These are phyloP conservation scores for Wickerhamomyces strasburgensis DNA, from an alignment of 805 yeast species.

Conservation along the genomic window DNA sequence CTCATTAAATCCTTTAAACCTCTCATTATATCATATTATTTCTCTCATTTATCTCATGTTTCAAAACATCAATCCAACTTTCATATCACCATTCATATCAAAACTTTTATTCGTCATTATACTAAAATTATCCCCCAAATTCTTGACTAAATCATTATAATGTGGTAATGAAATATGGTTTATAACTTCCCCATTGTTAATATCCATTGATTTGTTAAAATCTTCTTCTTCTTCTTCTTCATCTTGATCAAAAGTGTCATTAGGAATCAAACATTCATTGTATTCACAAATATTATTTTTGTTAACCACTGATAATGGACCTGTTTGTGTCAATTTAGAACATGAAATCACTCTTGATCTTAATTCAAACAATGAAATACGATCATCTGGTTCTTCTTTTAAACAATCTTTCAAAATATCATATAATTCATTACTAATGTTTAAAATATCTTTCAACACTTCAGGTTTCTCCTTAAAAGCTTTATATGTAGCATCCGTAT, in stretches of 20 bases:
- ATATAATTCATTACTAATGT: slow-evolving; percentile 63
- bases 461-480: slow-evolving; percentile 53
- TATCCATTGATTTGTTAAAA: too few relatives aligned
- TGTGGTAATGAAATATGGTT: not conserved
- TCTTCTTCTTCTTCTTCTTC: too few relatives aligned
- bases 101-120: slow-evolving; percentile 9
- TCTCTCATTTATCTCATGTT: not conserved
- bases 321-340: slow-evolving; percentile 17
- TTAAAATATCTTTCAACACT: slow-evolving; percentile 62
- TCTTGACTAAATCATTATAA: not conserved
- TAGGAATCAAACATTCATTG: not conserved
- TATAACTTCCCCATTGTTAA: too few relatives aligned
- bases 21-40: too few relatives aligned
- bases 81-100: slow-evolving; percentile 6
- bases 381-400: slow-evolving; percentile 29
- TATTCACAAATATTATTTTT: not conserved
- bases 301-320: slow-evolving; percentile 14
- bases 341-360: slow-evolving; percentile 17
- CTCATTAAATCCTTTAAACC: too few relatives aligned
- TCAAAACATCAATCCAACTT: not conserved
- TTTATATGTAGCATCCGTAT: slow-evolving; percentile 58
- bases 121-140: slow-evolving; percentile 5
- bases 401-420: slow-evolving; percentile 37
- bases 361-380: slow-evolving; percentile 24
- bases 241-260: not conserved